These are phyloP conservation scores for Pythium coloratum DNA, from an alignment of 352 stramenopile species.

Conservation along the genomic window DNA sequence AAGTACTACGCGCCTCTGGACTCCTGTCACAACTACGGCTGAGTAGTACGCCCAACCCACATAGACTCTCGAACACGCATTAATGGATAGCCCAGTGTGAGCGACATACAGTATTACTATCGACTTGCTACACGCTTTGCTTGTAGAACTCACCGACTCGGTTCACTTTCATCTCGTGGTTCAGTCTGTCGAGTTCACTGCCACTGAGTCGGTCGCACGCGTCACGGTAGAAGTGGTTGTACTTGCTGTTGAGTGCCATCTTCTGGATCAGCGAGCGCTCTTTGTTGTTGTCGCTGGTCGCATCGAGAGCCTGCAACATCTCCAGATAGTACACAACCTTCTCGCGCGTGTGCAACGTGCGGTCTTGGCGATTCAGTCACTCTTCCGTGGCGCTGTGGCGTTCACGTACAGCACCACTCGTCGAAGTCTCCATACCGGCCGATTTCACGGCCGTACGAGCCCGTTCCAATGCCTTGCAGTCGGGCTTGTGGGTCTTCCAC, in stretches of 20 bases:
- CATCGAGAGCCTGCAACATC: constrained; percentile 26
- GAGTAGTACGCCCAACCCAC: not conserved
- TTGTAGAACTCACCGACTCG: constrained; percentile 27
- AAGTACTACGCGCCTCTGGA: constrained; percentile 21
- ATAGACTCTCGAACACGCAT: too few species aligned
- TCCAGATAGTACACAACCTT: constrained; percentile 12
- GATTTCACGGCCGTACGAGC: not conserved
- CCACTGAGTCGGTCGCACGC: constrained; percentile 23
- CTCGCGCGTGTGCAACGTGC: constrained; percentile 2
- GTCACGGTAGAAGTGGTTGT: constrained; percentile 38
- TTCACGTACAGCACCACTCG: not conserved
- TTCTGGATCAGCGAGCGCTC: constrained; percentile 28
- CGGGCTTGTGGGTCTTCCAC: constrained; percentile 3
- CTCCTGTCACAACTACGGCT: constrained; percentile 23
- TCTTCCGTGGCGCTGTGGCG: constrained; percentile 1
- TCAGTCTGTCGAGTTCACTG: constrained; percentile 28
- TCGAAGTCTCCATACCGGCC: not conserved
- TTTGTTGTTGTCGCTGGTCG: constrained; percentile 23
- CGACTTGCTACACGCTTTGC: not conserved
- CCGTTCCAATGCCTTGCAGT: not conserved
- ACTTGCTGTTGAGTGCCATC: constrained; percentile 39
- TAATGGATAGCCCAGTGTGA: too few species aligned
- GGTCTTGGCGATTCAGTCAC: constrained; percentile 7
- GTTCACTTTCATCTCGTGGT: constrained; percentile 23
- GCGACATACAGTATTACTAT: too few species aligned